Evolutionary conservation across 768 basidiomycete species (phyloP).

Genomic region (Naematelia aurantialba): DNA sequence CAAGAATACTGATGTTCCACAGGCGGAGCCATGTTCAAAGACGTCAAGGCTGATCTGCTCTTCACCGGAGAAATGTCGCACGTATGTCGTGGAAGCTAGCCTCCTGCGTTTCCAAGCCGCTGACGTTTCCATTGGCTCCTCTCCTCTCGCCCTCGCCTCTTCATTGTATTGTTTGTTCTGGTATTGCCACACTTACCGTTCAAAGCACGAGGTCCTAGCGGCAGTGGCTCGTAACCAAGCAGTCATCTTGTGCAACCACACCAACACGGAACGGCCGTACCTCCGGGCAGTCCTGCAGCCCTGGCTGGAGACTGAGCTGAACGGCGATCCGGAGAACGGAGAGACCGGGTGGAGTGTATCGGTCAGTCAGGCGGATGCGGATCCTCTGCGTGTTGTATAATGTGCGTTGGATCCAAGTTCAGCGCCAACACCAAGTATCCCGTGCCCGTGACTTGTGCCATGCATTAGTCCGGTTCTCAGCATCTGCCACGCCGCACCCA

Average conservation of each 20-base stretch:
- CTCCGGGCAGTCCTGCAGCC: slow-evolving; percentile 65
- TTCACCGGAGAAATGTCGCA: slow-evolving; percentile 92
- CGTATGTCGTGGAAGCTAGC: no score
- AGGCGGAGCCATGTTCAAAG: slow-evolving; percentile 64
- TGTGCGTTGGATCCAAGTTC: slow-evolving; percentile 2
- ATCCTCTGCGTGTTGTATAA: slow-evolving; percentile 58
- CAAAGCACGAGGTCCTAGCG: slow-evolving; percentile 80
- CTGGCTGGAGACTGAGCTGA: slow-evolving; percentile 60
- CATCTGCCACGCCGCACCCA: no score
- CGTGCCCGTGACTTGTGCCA: no score
- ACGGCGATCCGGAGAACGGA: slow-evolving; percentile 38
- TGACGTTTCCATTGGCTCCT: background rate
- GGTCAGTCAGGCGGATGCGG: slow-evolving; percentile 67
- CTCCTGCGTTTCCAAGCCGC: no score
- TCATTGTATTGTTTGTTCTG: background rate
- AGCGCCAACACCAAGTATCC: no score
- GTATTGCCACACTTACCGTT: no score
- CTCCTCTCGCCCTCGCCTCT: background rate
- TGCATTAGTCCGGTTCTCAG: no score
- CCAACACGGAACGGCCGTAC: slow-evolving; percentile 92
- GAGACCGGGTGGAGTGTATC: slow-evolving; percentile 57
- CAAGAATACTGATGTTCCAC: no score
- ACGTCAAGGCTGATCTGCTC: slow-evolving; percentile 74
- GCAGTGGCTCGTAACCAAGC: slow-evolving; percentile 70
- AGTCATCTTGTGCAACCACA: slow-evolving; percentile 83